Conservation (phyloP, 2,329 filamentous ascomycete genomes). For the Fusarium sp. region DNA sequence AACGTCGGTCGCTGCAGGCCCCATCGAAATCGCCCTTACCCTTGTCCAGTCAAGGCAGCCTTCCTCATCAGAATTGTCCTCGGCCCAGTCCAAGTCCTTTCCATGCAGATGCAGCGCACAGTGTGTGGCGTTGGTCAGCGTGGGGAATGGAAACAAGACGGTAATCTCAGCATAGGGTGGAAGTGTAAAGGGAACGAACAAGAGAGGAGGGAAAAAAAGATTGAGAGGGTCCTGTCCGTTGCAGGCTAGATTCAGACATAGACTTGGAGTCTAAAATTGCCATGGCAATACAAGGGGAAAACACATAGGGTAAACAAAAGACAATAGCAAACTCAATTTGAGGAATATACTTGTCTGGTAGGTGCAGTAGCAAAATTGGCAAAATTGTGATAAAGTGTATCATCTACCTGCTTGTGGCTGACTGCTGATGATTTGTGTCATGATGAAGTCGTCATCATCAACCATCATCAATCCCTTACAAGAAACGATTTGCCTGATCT, state of each 20-base stretch:
- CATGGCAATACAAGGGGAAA: conserved; percentile 13
- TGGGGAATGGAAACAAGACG: conserved; percentile 47
- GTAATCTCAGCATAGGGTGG: conserved; percentile 37
- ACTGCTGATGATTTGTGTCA: conserved; percentile 33
- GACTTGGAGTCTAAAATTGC: conserved; percentile 16
- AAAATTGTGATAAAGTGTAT: conserved; percentile 13
- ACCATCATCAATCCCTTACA: conserved; percentile 23
- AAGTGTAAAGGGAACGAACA: background rate
- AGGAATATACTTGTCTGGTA: conserved; percentile 5
- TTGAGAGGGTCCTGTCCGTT: conserved; percentile 14
- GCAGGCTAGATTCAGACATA: conserved; percentile 15
- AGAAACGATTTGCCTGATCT: conserved; percentile 21
- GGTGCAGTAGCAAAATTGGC: background rate
- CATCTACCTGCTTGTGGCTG: conserved; percentile 29
- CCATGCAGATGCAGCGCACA: conserved; percentile 40
- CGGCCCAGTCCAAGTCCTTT: conserved; percentile 37
- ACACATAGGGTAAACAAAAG: conserved; percentile 21
- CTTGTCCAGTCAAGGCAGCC: conserved; percentile 26
- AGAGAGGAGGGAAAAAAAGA: conserved; percentile 21
- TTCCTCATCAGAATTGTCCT: conserved; percentile 37
- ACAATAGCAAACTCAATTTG: conserved; percentile 25
- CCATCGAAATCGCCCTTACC: conserved; percentile 36
- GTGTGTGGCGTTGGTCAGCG: conserved; percentile 38
- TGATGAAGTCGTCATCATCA: conserved; percentile 12
- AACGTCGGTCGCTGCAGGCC: conserved; percentile 41